Percentiles rank a stretch among this genome's conserved stretches.
Conservation (phyloP, 495 filamentous ascomycete species). For the Hyaloscypha hepaticicola region DNA sequence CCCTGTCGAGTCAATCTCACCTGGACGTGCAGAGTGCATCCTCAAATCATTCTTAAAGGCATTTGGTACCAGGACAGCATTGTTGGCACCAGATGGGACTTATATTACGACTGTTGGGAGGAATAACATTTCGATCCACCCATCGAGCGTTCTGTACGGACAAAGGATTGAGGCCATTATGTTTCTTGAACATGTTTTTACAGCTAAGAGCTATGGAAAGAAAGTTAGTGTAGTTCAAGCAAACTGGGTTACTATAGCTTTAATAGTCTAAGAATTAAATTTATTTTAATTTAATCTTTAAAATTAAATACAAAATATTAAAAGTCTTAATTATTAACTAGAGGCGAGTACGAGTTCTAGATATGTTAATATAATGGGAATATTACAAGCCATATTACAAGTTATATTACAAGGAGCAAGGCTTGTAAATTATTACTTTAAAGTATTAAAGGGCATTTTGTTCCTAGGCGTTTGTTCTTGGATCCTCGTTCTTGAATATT, state of each 20-base stretch:
- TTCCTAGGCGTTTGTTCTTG: too few relatives aligned
- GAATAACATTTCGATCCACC: slow-evolving; percentile 86
- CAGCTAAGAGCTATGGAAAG: slow-evolving; percentile 85
- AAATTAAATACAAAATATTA: too few relatives aligned
- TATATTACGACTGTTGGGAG: slow-evolving; percentile 83
- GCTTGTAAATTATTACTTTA: too few relatives aligned
- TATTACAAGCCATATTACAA: too few relatives aligned
- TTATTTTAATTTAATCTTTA: too few relatives aligned
- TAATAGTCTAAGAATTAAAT: too few relatives aligned
- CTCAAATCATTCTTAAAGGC: slow-evolving; percentile 81
- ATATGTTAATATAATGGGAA: too few relatives aligned
- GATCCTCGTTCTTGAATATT: too few relatives aligned
- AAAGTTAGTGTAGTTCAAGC: slow-evolving; percentile 85
- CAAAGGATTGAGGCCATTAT: slow-evolving; percentile 91
- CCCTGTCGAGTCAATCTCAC: slow-evolving; percentile 46
- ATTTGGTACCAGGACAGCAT: slow-evolving; percentile 79
- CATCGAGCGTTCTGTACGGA: slow-evolving; percentile 79
- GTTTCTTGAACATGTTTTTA: slow-evolving; percentile 96
- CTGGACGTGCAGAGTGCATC: slow-evolving; percentile 55
- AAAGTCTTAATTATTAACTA: too few relatives aligned
- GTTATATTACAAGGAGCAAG: too few relatives aligned
- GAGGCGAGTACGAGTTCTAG: too few relatives aligned
- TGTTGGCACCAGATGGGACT: slow-evolving; percentile 77
- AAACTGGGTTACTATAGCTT: slow-evolving; percentile 61
- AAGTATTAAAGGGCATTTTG: too few relatives aligned